Evolutionary conservation across 2,329 filamentous ascomycete genomes (phyloP), one percentile per base, ranked within the genome.

Genomic region (Exophiala viscosa): DNA sequence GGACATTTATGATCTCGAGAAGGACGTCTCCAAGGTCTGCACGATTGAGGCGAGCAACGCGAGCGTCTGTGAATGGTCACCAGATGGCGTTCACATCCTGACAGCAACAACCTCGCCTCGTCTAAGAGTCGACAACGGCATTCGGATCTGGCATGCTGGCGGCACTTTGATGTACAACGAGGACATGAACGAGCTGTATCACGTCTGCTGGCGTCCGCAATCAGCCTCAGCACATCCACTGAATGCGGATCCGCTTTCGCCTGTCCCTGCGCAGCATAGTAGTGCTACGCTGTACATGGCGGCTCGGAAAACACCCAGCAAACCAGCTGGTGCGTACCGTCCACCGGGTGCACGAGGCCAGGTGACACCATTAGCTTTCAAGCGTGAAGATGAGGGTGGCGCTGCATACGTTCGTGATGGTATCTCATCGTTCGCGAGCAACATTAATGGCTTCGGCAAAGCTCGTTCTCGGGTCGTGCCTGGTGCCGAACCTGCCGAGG

Each of bases 81-180:
- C 93, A 5, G 93, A 99, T 70, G 95, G 92, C 64, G 88, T 87
- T 66, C 93, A 91, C 70, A 91, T 99, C 68, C 81, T 99, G 76
- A 97, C 93, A 38, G 93, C 93, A n/a, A 99, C 92, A 15, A 97
- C 92, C 11, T 96, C 90, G 62, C 93, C 93, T 4, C 86, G 93
- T 59, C 82, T 99, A 53, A 87, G 93, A 62, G 93, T 99, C 39
- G 93, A 99, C 75, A 99, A 99, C 65, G 93, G 92, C 55, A 81
- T 99, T 62, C 91, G 91, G 69, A 82, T 99, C 64, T 99, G 91
- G 88, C 92, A 99, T 70, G 86, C 95, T 32, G 82, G 85, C 58
- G 93, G 93, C 41, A 80, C 80, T 33, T 77, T 99, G 64, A 91
- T 96, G 87, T 99, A 96, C 77, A 89, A 90, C 66, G 87, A 95